Percentiles rank a stretch among this genome's conserved stretches.
phyloP scores from a whole-genome alignment of 1,139 yeast genomes.

The Keqinozyma sinolaborantium region DNA sequence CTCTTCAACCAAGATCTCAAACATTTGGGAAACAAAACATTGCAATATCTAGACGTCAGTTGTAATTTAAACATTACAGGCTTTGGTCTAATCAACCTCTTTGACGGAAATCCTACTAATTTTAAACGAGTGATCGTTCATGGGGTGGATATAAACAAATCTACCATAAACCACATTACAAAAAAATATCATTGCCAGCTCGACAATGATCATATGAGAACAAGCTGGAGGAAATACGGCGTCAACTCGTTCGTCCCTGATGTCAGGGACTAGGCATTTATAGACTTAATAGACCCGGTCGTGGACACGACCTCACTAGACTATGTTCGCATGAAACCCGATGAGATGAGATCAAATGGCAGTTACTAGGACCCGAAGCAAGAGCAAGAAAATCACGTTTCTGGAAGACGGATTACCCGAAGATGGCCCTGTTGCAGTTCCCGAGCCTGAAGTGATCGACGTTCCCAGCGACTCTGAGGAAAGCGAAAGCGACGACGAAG shows the following conservation, averaged over 20 bases:
- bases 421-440: slow-evolving; percentile 1
- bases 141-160: slow-evolving; percentile 32
- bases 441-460: slow-evolving; percentile 5
- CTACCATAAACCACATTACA: slow-evolving; percentile 24
- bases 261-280: neutral
- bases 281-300: neutral
- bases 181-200: slow-evolving; percentile 18
- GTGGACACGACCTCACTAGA: neutral
- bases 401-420: slow-evolving; percentile 23
- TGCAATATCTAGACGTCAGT: slow-evolving; percentile 32
- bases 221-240: slow-evolving; percentile 37
- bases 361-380: slow-evolving; percentile 20
- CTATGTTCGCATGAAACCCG: neutral
- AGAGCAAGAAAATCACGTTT: slow-evolving; percentile 20
- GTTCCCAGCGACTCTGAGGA: slow-evolving; percentile 13
- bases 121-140: slow-evolving; percentile 26
- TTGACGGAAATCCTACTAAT: slow-evolving; percentile 11
- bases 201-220: slow-evolving; percentile 22
- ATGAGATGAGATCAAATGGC: slow-evolving; percentile 17
- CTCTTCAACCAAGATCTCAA: slow-evolving; percentile 24
- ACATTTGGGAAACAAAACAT: slow-evolving; percentile 8
- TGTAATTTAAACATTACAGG: slow-evolving; percentile 36
- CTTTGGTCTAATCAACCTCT: slow-evolving; percentile 34
- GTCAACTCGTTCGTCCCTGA: slow-evolving; percentile 23
- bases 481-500: slow-evolving; percentile 38